These are phyloP conservation scores for Trametes versicolor DNA, from an alignment of 1,284 basidiomycete genomes.

Conservation along the genomic window DNA sequence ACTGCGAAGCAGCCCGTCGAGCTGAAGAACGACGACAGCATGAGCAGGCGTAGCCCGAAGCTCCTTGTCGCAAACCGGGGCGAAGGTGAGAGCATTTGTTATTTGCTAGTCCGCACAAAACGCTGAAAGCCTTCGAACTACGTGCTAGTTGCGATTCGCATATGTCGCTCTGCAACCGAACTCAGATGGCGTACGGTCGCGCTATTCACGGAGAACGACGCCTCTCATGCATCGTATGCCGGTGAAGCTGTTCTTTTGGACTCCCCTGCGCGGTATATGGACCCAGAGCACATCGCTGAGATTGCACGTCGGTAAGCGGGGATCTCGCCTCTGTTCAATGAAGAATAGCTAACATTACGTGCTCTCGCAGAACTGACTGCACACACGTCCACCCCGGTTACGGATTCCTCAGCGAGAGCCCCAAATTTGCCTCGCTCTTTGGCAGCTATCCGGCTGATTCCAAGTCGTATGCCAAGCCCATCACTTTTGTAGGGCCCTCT, in stretches of 20 bases:
- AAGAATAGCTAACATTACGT: slow-evolving; percentile 2
- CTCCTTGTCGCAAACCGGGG: slow-evolving; percentile 31
- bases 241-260: slow-evolving; percentile 29
- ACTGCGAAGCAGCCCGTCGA: neutral
- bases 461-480: slow-evolving; percentile 26
- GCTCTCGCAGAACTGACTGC: slow-evolving; percentile 32
- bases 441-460: slow-evolving; percentile 25
- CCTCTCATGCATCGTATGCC: slow-evolving; percentile 29
- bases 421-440: slow-evolving; percentile 52
- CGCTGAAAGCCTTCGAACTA: neutral
- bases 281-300: slow-evolving; percentile 21
- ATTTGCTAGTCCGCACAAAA: neutral
- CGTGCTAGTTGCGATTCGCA: slow-evolving; percentile 29
- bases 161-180: slow-evolving; percentile 28
- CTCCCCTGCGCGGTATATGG: slow-evolving; percentile 26
- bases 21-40: neutral
- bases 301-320: slow-evolving; percentile 25
- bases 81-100: slow-evolving; percentile 26
- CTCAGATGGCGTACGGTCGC: slow-evolving; percentile 31
- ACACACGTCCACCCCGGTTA: slow-evolving; percentile 57
- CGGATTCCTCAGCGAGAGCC: slow-evolving; percentile 61
- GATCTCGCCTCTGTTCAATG: slow-evolving; percentile 24
- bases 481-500: slow-evolving; percentile 61
- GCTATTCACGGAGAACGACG: slow-evolving; percentile 25
- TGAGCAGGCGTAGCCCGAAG: slow-evolving; percentile 6